Evolutionary conservation across 768 basidiomycete species (phyloP), one percentile per base, ranked within the genome.

Genomic region (Phylloporus sp.): DNA sequence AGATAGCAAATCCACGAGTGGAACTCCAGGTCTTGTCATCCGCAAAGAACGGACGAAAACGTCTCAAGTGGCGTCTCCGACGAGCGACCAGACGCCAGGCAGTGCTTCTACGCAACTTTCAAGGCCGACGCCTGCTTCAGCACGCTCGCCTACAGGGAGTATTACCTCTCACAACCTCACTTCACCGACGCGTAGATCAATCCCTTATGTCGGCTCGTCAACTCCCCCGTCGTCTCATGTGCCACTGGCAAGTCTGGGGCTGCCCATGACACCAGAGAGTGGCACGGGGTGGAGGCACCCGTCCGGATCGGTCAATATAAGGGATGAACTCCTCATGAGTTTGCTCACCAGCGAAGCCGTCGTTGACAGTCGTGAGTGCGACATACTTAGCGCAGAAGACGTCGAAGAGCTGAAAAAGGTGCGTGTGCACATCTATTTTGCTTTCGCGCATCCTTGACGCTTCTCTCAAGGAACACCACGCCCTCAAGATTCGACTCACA

Each of bases 271-370:
- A 50, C 71, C 73, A 24, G 69, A 71, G 15, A 70, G 72, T 41
- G 57, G 61, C 16, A 22, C 45, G 12, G 72, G 72, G 27, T 70
- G 70, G 69, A 77, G 78, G 57, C 74, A 74, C 18, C 61, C 71
- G 11, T 79, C 79, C 8, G 71, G 65, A 8, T 55, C 72, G 42
- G 67, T 79, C 49, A 84, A 81, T 55, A 81, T 80, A 15, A 78
- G 85, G 40, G 93, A 97, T 60, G 90, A 94, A 55, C 79, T 98
- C 41, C 77, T 97, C 56, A 79, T 97, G 65, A 89, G 88, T 65
- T 78, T 99, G 35, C 73, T 98, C 57, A 89, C 94, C 36, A 93
- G 93, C 49, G 93, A 97, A 70, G 95, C 95, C 5, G 82, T 91
- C 36, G 85, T 97, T n/a, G 93, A 97, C 61, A 90, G 90, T 61